Base-by-base conservation (phyloP, 148 eudicot genomes). In the Diospyros kaki region DNA sequence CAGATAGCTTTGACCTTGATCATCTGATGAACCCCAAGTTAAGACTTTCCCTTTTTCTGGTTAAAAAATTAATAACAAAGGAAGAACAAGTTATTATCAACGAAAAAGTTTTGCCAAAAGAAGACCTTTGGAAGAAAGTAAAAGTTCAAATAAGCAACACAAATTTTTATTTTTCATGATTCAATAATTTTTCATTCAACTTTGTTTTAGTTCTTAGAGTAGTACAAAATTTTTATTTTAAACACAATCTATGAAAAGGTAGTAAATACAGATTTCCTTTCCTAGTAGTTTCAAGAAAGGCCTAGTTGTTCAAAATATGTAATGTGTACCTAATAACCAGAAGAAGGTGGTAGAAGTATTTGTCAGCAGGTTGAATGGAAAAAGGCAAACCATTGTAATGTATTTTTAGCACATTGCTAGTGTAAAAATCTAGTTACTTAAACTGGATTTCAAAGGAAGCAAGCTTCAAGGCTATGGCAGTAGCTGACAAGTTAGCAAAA, bases 1-100 rank as follows among this genome's bases (percentile, higher is more conserved):
- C 42, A 68, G 9, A 39, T 68, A 68, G 72, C 72, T 68, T 17
- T 68, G 72, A 28, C 72, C 72, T 68, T 68, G 72, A 51, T 68
- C 72, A 48, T 68, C 72, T 52, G 72, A 56, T 51, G 72, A 52
- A 6, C 45, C 59, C 73, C 60, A 69, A 17, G 73, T 69, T 69
- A 69, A 52, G 44, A 53, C 44, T 54, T 69, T 69, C 53, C 60
- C 60, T 4, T 28, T 48, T 10, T 69, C 45, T 69, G 59, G n/a
- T 13, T 11, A 1, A 54, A 52, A 68, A 6, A 39, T 28, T 28
- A 28, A 28, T 28, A 28, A 28, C 28, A 28, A 28, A 28, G 28
- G 28, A 28, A 28, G 28, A 51, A 68, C n/a, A 5, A 28, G 53
- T 4, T 39, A 69, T 38, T 10, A 69, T 38, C 60, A 69, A 4